These are phyloP conservation scores for Auxenochlorella pyrenoidosa DNA, from an alignment of 139 green algal species.

Conservation along the genomic window DNA sequence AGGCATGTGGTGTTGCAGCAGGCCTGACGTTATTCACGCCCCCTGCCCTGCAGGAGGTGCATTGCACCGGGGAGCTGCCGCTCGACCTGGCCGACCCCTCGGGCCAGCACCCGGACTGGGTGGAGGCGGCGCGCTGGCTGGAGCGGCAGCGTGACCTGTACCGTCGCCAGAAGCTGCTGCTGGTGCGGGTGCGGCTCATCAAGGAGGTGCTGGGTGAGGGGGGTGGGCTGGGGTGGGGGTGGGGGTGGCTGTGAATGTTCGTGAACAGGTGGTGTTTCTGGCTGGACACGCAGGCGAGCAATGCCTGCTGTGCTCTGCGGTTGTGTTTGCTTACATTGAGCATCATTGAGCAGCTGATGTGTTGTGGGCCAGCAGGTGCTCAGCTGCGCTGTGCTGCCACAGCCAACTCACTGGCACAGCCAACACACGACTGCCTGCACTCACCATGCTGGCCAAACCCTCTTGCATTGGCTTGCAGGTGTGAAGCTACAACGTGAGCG, in stretches of 20 bases:
- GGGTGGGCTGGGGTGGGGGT: neutral
- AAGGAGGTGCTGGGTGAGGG: conserved; percentile 43
- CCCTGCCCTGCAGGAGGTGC: conserved; percentile 21
- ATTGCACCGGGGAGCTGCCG: conserved; percentile 32
- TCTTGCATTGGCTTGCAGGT: neutral
- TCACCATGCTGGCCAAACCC: no score
- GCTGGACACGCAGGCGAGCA: no score
- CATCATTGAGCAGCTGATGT: neutral
- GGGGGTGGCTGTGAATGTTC: no score
- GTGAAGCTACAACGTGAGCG: conserved; percentile 10
- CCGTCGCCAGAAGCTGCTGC: conserved; percentile 41
- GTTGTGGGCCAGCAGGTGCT: neutral
- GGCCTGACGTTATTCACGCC: no score
- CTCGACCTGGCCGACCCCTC: conserved; percentile 9
- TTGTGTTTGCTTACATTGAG: neutral
- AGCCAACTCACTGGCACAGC: neutral
- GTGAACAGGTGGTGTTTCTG: no score
- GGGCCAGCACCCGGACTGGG: conserved; percentile 10
- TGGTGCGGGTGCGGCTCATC: conserved; percentile 27
- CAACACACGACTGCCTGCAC: neutral
- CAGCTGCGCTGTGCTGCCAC: neutral
- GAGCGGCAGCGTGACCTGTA: conserved; percentile 38
- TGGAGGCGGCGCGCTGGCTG: conserved; percentile 45
- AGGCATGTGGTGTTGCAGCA: no score
- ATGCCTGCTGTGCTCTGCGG: no score